Percentiles rank a stretch among this genome's conserved stretches.
Evolutionary conservation across 2,329 filamentous ascomycete species (phyloP).

Genomic region (Colletotrichum paranaense): DNA sequence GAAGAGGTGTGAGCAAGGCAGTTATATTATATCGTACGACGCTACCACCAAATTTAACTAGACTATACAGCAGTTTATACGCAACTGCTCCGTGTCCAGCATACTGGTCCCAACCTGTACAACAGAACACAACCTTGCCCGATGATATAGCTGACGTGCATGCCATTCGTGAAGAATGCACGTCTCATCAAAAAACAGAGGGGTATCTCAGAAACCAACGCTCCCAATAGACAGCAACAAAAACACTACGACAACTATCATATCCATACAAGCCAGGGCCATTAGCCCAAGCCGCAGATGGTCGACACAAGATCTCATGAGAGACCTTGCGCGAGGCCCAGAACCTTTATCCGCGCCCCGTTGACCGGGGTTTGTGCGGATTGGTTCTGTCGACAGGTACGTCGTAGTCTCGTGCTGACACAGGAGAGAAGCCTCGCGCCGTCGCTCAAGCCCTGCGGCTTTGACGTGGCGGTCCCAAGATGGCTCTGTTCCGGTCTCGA

Average conservation of each 20-base stretch:
- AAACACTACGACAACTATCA: slow-evolving; percentile 13
- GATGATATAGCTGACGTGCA: slow-evolving; percentile 28
- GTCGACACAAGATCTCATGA: slow-evolving; percentile 9
- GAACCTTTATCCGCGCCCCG: slow-evolving; percentile 1
- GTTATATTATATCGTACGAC: slow-evolving; percentile 13
- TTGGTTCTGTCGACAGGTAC: slow-evolving; percentile 16
- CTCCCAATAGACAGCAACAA: slow-evolving; percentile 26
- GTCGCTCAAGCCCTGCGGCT: slow-evolving; percentile 26
- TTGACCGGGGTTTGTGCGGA: background rate
- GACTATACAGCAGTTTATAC: background rate
- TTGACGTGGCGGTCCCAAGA: slow-evolving; percentile 22
- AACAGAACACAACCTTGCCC: slow-evolving; percentile 9
- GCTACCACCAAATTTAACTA: background rate
- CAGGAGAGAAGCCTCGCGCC: slow-evolving; percentile 31
- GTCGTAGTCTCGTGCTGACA: slow-evolving; percentile 30
- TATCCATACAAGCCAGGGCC: slow-evolving; percentile 11
- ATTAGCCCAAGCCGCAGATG: slow-evolving; percentile 6
- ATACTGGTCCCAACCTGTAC: background rate
- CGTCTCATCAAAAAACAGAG: slow-evolving; percentile 36
- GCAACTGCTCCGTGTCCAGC: background rate
- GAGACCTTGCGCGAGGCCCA: slow-evolving; percentile 26
- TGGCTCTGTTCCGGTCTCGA: slow-evolving; percentile 33
- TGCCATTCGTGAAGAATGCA: background rate
- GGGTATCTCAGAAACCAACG: slow-evolving; percentile 38
- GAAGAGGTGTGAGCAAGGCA: slow-evolving; percentile 11